Conservation (phyloP, 1,284 basidiomycete species). For the Paramarasmius palmivorus region DNA sequence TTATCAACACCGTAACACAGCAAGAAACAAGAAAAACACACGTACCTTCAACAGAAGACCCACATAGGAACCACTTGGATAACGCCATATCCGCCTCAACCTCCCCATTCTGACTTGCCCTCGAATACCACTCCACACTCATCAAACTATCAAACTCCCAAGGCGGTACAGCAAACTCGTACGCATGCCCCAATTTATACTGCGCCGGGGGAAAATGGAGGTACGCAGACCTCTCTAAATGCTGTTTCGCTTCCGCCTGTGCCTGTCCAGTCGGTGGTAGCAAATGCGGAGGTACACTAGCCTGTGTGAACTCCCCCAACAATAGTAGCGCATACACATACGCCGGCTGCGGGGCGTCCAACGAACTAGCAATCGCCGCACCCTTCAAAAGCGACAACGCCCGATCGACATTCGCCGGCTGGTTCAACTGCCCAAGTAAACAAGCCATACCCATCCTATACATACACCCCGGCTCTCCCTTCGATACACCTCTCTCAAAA, state of each 20-base stretch:
- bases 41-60: slow-evolving; percentile 62
- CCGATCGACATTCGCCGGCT: slow-evolving; percentile 50
- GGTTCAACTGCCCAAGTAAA: slow-evolving; percentile 82
- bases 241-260: slow-evolving; percentile 44
- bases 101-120: slow-evolving; percentile 85
- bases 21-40: background rate
- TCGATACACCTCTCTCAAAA: slow-evolving; percentile 77
- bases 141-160: slow-evolving; percentile 89
- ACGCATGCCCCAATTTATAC: slow-evolving; percentile 91
- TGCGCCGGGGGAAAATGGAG: slow-evolving; percentile 88
- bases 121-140: slow-evolving; percentile 89
- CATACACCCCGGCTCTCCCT: slow-evolving; percentile 71
- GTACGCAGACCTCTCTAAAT: slow-evolving; percentile 83
- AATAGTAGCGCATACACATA: slow-evolving; percentile 87
- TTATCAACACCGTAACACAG: slow-evolving; percentile 46
- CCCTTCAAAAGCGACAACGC: slow-evolving; percentile 77
- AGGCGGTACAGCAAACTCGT: slow-evolving; percentile 87
- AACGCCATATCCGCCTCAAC: slow-evolving; percentile 95
- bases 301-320: slow-evolving; percentile 73
- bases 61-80: slow-evolving; percentile 93
- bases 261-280: slow-evolving; percentile 49
- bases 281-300: slow-evolving; percentile 52
- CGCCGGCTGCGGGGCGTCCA: slow-evolving; percentile 81
- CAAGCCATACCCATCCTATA: slow-evolving; percentile 92
- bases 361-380: slow-evolving; percentile 76